Conservation (phyloP, 2,329 filamentous ascomycete species). For the Pyrenophora tritici-repentis region DNA sequence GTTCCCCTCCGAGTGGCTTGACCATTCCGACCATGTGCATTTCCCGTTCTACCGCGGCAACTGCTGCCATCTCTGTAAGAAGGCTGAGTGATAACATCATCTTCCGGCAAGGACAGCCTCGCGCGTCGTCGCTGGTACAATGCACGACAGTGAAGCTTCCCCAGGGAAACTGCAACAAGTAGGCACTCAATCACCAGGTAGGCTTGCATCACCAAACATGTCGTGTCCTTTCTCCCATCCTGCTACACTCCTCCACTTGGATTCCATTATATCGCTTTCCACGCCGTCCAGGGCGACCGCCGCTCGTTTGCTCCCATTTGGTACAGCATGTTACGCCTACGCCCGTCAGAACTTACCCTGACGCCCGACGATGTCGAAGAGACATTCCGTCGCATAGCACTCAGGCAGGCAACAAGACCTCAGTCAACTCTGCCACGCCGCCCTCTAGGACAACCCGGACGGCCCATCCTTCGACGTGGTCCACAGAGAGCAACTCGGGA, state of each 20-base stretch:
- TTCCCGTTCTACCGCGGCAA: too few relatives aligned
- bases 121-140: not conserved
- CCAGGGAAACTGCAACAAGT: not conserved
- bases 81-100: not conserved
- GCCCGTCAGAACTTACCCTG: conserved; percentile 44
- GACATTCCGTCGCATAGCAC: conserved; percentile 38
- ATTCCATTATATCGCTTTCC: conserved; percentile 13
- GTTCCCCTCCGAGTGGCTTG: too few relatives aligned
- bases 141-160: conserved; percentile 1
- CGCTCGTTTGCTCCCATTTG: conserved; percentile 10
- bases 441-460: conserved; percentile 12
- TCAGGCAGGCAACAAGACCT: conserved; percentile 23
- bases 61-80: too few relatives aligned
- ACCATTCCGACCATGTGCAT: too few relatives aligned
- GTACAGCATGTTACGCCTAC: conserved; percentile 41
- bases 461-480: conserved; percentile 35
- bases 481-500: conserved; percentile 39
- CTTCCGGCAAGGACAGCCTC: too few relatives aligned
- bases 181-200: not conserved
- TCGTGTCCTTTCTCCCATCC: not conserved
- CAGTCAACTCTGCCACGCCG: conserved; percentile 7
- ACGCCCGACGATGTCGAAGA: conserved; percentile 46
- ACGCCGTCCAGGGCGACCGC: conserved; percentile 6
- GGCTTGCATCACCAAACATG: not conserved
- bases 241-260: conserved; percentile 16